Evolutionary conservation across 208 protist species (phyloP).

Genomic region (Chromosphaera perkinsii): DNA sequence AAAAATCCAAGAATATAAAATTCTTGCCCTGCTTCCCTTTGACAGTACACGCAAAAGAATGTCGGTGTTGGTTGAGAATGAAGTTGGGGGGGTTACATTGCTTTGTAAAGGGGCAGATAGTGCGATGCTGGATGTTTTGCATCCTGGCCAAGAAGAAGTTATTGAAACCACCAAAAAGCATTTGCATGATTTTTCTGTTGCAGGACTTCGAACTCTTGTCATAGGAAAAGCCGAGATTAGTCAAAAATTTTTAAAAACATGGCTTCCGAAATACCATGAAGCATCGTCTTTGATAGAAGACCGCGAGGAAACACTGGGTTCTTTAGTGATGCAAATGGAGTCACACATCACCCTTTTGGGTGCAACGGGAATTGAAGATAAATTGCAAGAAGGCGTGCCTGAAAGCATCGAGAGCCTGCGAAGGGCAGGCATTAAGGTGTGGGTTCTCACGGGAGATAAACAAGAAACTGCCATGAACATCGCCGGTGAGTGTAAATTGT

Average conservation of each 20-base stretch:
- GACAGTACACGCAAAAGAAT: constrained; percentile 35
- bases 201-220: constrained; percentile 38
- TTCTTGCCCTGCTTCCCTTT: constrained; percentile 20
- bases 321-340: background rate
- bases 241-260: background rate
- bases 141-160: constrained; percentile 1
- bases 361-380: constrained; percentile 35
- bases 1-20: background rate
- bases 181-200: constrained; percentile 27
- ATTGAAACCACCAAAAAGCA: constrained; percentile 14
- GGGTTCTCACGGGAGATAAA: constrained; percentile 80
- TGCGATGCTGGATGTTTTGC: constrained; percentile 27
- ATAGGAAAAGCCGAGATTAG: constrained; percentile 1
- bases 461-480: constrained; percentile 70
- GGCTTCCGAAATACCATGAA: background rate
- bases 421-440: constrained; percentile 59
- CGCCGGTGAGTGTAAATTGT: constrained; percentile 4
- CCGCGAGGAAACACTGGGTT: background rate
- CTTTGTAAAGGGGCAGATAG: constrained; percentile 53
- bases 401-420: constrained; percentile 4
- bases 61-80: constrained; percentile 2
- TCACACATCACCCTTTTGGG: constrained; percentile 9
- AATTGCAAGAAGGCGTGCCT: constrained; percentile 22
- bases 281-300: background rate
- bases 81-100: background rate